Base-by-base conservation (phyloP, 2,329 filamentous ascomycete genomes). In the Monosporascus sp. region DNA sequence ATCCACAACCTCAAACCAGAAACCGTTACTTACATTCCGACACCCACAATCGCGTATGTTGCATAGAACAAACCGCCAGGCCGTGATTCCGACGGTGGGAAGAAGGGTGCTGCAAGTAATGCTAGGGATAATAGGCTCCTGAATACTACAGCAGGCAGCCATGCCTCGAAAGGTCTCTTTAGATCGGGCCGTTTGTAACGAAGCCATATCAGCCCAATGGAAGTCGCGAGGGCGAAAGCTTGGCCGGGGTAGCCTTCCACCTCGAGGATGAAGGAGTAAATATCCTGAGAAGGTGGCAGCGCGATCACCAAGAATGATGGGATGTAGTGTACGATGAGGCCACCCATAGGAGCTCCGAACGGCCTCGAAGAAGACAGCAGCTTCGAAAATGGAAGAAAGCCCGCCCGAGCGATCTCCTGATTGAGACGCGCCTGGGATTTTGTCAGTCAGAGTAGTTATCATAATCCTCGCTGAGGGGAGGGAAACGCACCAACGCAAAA, bases 211-310 rank as follows among this genome's bases (percentile, higher is more conserved):
- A 89, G 70, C 0, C 85, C 85, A 7, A 76, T 58, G 0, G 79
- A 79, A 0, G 82, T 71, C 0, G 82, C 80, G 1, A 88, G 64
- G 0, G 76, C 76, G 52, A 85, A 78, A 15, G 89, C 72, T 53
- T 87, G 82, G 0, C 75, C 82, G 0, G 80, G 58, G n/a, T 89
- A 89, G 0, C 82, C 84, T 61, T 89, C 85, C 0, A 89, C 82
- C 47, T 90, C 85, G 0, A 89, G 71, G 27, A 90, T 89, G 60
- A 90, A 88, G 9, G 82, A 84, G 67, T 89, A 90, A 0, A 87
- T 82, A 47, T 45, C 80, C 3, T 76, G 74, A 0, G 84, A 82
- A 0, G 85, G 84, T 0, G 85, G 85, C 0, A 88, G 71, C 0
- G 76, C 68, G 48, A 90, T 88, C 3, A 89, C 84, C 1, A 89